Evolutionary conservation across 805 yeast genomes (phyloP).

Genomic region (Zygosaccharomyces lentus): DNA sequence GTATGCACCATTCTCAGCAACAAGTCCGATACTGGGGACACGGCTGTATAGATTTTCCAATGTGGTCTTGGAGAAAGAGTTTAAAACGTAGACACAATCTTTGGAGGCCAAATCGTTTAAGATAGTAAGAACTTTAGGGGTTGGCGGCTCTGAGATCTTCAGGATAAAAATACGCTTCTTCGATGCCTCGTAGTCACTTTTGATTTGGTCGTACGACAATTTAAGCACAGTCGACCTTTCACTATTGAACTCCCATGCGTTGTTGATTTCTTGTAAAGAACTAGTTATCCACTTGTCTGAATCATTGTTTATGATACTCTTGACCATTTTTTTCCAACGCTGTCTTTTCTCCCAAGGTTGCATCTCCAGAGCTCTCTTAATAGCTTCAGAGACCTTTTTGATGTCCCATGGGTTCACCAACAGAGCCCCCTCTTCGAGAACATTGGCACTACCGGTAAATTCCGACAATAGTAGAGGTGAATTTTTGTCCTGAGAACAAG

Average conservation of each 20-base stretch:
- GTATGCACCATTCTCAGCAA: slow-evolving; percentile 89
- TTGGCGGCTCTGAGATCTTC: slow-evolving; percentile 51
- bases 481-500: slow-evolving; percentile 62
- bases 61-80: slow-evolving; percentile 58
- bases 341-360: slow-evolving; percentile 47
- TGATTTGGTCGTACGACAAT: slow-evolving; percentile 30
- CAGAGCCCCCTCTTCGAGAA: slow-evolving; percentile 65
- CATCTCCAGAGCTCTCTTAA: slow-evolving; percentile 65
- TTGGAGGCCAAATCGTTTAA: slow-evolving; percentile 58
- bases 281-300: slow-evolving; percentile 68
- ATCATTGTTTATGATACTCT: slow-evolving; percentile 61
- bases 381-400: slow-evolving; percentile 57
- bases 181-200: slow-evolving; percentile 29
- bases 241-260: slow-evolving; percentile 48
- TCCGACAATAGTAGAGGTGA: slow-evolving; percentile 86
- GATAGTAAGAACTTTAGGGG: slow-evolving; percentile 52
- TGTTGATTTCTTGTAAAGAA: slow-evolving; percentile 51
- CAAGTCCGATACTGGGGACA: slow-evolving; percentile 66
- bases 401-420: slow-evolving; percentile 91
- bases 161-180: slow-evolving; percentile 45
- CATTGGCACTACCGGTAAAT: slow-evolving; percentile 89
- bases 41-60: slow-evolving; percentile 66
- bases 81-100: slow-evolving; percentile 68
- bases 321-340: slow-evolving; percentile 59
- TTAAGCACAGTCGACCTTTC: slow-evolving; percentile 37